These are phyloP conservation scores for Populus tomentosa DNA, from an alignment of 441 rosid genomes.

Conservation along the genomic window DNA sequence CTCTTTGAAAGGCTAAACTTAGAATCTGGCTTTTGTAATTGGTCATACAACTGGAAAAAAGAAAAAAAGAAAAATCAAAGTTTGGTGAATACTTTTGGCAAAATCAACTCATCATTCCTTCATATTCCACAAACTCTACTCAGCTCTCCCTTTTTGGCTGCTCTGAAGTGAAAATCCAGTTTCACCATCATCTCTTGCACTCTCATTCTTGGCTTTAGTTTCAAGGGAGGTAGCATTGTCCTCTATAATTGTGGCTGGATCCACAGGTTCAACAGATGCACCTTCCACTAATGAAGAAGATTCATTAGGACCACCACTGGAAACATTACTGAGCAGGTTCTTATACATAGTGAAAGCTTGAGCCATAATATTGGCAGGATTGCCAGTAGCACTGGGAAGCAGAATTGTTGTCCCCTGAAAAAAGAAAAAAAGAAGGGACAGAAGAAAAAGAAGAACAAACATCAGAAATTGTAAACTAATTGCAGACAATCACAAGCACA, in stretches of 20 bases:
- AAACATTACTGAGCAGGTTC: too few species aligned
- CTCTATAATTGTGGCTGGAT: neutral
- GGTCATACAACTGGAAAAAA: too few species aligned
- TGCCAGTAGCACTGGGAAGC: constrained; percentile 65
- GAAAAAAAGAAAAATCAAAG: too few species aligned
- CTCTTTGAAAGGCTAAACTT: too few species aligned
- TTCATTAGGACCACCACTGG: constrained; percentile 7
- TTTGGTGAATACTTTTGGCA: neutral
- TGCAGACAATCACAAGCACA: neutral
- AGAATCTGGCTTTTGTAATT: too few species aligned
- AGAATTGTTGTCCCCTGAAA: constrained; percentile 76
- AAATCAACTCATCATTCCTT: neutral
- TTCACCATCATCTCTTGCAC: constrained; percentile 11
- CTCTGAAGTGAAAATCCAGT: constrained; percentile 55
- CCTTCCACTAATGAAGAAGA: neutral
- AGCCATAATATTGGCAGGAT: constrained; percentile 67
- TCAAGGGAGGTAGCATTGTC: constrained; percentile 26
- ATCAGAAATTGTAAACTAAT: neutral
- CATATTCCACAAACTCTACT: constrained; percentile 11
- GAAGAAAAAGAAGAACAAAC: neutral
- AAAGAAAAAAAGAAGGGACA: neutral
- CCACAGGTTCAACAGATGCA: constrained; percentile 8
- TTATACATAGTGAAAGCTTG: too few species aligned
- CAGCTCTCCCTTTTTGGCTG: constrained; percentile 22
- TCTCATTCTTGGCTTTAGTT: constrained; percentile 13